These are phyloP conservation scores for Saksenaea vasiformis DNA, from an alignment of 371 early-diverging fungal species.

Conservation along the genomic window DNA sequence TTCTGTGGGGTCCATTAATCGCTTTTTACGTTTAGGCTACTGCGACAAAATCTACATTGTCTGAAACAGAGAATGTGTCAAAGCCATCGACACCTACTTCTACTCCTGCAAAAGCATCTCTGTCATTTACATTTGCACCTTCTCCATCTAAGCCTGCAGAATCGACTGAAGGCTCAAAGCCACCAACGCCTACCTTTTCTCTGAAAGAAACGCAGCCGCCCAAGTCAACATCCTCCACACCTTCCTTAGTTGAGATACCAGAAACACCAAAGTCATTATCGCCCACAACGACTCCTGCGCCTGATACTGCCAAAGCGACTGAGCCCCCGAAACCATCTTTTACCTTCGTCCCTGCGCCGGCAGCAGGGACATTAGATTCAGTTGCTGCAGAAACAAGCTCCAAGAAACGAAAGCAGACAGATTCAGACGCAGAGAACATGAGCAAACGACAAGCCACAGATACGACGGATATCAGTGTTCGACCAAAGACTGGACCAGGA, in stretches of 20 bases:
- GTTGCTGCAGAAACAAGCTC: background rate
- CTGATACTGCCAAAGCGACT: background rate
- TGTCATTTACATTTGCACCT: background rate
- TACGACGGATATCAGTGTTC: background rate
- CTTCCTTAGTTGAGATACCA: background rate
- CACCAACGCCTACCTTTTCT: background rate
- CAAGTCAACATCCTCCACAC: background rate
- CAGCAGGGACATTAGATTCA: background rate
- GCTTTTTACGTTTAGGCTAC: too few species aligned
- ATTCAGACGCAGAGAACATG: background rate
- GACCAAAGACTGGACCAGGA: background rate
- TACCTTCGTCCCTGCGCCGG: background rate
- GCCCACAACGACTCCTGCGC: background rate
- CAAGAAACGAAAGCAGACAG: background rate
- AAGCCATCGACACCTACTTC: background rate
- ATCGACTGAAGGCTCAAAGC: background rate
- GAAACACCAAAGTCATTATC: background rate
- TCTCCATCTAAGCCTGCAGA: background rate
- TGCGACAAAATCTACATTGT: background rate
- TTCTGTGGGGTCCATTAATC: too few species aligned
- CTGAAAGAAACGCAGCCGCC: background rate
- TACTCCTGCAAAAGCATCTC: background rate
- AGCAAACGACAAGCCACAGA: background rate
- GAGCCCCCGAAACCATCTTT: background rate
- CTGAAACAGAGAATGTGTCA: background rate